Conservation (phyloP, 140 eudicot species). For the Cichorium intybus region DNA sequence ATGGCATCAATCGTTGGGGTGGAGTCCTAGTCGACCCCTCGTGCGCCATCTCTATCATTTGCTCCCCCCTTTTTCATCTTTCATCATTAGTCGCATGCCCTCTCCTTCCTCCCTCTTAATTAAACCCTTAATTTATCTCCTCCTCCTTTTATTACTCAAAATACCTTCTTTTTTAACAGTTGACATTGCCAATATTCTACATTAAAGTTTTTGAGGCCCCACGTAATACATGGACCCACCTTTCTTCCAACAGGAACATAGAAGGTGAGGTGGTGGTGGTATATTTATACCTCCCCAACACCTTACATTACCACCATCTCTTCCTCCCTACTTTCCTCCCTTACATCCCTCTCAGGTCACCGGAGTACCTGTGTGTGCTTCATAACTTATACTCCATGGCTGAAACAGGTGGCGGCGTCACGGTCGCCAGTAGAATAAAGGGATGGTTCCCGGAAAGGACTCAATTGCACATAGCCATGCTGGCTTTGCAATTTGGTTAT, state of each 20-base stretch:
- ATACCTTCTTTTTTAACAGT: constrained; percentile 10
- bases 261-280: constrained; percentile 13
- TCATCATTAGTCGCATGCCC: constrained; percentile 38
- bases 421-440: constrained; percentile 32
- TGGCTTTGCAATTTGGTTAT: constrained; percentile 90
- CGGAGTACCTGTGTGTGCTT: neutral
- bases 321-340: neutral
- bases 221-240: constrained; percentile 32
- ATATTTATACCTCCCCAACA: constrained; percentile 61
- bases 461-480: constrained; percentile 90
- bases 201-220: constrained; percentile 12
- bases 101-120: constrained; percentile 4
- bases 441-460: constrained; percentile 81
- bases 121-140: neutral
- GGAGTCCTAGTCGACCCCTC: constrained; percentile 29
- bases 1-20: neutral
- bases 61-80: constrained; percentile 30
- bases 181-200: constrained; percentile 18
- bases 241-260: constrained; percentile 24
- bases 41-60: constrained; percentile 36
- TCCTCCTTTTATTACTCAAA: neutral
- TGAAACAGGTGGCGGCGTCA: constrained; percentile 48
- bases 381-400: constrained; percentile 44
- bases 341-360: constrained; percentile 9
- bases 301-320: constrained; percentile 17